Conservation (phyloP, 2,329 filamentous ascomycete genomes). For the Geoglossum cookeanum region DNA sequence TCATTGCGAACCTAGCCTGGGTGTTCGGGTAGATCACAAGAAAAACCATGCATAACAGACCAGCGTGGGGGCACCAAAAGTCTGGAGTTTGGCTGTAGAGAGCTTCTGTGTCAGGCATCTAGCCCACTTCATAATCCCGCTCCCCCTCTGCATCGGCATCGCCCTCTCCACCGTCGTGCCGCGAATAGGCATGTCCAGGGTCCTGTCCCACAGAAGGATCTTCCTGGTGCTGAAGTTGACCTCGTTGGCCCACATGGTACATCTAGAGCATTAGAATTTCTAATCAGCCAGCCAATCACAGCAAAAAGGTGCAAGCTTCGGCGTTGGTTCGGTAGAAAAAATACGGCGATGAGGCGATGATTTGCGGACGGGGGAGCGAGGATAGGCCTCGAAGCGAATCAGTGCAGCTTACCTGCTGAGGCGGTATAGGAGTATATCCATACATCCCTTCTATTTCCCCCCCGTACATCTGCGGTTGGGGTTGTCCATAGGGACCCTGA, state of each 20-base stretch:
- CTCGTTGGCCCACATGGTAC: slow-evolving; percentile 22
- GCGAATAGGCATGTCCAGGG: slow-evolving; percentile 18
- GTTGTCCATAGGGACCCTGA: slow-evolving; percentile 50
- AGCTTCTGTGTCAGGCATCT: not conserved
- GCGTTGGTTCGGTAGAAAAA: not conserved
- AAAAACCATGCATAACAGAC: not conserved
- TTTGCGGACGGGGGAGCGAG: not conserved
- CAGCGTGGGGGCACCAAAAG: not conserved
- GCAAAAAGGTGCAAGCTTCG: not conserved
- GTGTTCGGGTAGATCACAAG: not conserved
- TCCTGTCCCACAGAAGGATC: slow-evolving; percentile 20
- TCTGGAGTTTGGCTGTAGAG: not conserved
- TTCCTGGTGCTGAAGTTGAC: slow-evolving; percentile 11
- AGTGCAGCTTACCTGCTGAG: slow-evolving; percentile 51
- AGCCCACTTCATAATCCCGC: slow-evolving; percentile 23
- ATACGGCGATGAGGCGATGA: not conserved
- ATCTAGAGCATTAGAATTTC: slow-evolving; percentile 15
- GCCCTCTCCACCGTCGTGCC: slow-evolving; percentile 22
- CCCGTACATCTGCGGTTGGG: slow-evolving; percentile 54
- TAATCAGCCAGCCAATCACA: not conserved
- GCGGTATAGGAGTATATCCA: slow-evolving; percentile 58
- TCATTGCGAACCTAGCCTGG: not conserved
- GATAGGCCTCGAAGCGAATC: not conserved
- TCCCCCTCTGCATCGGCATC: slow-evolving; percentile 27
- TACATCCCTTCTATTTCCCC: slow-evolving; percentile 70